phyloP scores from a whole-genome alignment of 371 early-diverging fungal genomes.

The Batkoa obscura region DNA sequence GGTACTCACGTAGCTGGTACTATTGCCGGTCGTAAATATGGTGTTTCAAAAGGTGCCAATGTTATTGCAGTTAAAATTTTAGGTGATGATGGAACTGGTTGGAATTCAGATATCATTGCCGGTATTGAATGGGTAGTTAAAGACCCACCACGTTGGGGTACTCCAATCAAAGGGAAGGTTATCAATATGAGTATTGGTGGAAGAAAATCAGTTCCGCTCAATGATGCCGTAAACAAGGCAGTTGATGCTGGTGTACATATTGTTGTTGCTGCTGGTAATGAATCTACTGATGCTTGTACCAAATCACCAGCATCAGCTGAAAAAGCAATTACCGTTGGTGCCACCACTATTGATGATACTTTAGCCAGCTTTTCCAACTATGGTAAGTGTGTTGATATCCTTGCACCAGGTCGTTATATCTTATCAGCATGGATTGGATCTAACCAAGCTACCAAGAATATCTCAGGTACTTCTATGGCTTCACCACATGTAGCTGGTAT shows the following conservation, averaged over 20 bases:
- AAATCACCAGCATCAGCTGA: slow-evolving; percentile 37
- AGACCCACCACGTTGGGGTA: slow-evolving; percentile 4
- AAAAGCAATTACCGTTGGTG: slow-evolving; percentile 42
- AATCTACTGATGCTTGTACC: slow-evolving; percentile 23
- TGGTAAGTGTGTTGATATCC: slow-evolving; percentile 49
- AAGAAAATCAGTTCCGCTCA: slow-evolving; percentile 17
- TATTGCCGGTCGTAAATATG: slow-evolving; percentile 26
- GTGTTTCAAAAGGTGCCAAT: slow-evolving; percentile 20
- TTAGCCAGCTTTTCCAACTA: slow-evolving; percentile 49
- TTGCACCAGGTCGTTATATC: slow-evolving; percentile 76
- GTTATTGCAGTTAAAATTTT: slow-evolving; percentile 38
- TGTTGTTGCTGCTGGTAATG: slow-evolving; percentile 46
- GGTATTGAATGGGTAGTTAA: slow-evolving; percentile 27
- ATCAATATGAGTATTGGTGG: slow-evolving; percentile 44
- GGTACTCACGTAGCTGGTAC: slow-evolving; percentile 37
- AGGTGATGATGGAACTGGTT: slow-evolving; percentile 26
- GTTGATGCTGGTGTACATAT: slow-evolving; percentile 23
- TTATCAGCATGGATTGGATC: slow-evolving; percentile 69
- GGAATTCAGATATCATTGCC: slow-evolving; percentile 35
- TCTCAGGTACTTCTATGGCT: slow-evolving; percentile 72
- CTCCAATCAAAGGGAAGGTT: not conserved
- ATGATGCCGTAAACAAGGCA: slow-evolving; percentile 13
- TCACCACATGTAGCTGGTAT: slow-evolving; percentile 62
- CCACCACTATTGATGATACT: slow-evolving; percentile 31
- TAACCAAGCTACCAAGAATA: slow-evolving; percentile 32